Evolutionary conservation across 73 alveolate species (phyloP).

Genomic region (Paramecium biaurelia): DNA sequence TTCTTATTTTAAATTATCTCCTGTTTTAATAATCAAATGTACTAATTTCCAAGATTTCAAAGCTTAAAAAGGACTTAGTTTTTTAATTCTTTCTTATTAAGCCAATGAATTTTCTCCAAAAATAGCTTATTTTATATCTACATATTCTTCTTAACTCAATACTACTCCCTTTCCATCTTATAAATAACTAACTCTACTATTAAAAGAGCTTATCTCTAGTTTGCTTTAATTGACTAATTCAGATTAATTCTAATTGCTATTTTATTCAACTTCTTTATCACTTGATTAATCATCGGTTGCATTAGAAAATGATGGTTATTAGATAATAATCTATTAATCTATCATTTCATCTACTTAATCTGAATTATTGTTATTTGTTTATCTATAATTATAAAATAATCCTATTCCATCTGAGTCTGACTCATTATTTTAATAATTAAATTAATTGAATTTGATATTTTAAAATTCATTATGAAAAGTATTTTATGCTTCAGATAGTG

Average conservation of each 20-base stretch:
- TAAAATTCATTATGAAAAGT: neutral
- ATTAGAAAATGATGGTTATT: slow-evolving; percentile 46
- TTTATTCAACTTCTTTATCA: neutral
- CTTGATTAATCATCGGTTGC: slow-evolving; percentile 39
- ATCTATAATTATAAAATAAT: neutral
- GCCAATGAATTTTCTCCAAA: slow-evolving; percentile 46
- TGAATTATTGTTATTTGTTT: neutral
- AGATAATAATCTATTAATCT: neutral
- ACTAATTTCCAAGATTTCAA: slow-evolving; percentile 55
- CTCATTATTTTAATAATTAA: neutral
- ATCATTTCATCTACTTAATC: neutral
- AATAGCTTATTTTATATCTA: slow-evolving; percentile 5
- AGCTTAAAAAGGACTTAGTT: neutral
- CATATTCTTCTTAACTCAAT: neutral
- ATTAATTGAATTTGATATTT: neutral
- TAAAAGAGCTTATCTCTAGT: neutral
- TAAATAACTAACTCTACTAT: neutral
- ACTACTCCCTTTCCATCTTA: neutral
- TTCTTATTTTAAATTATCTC: slow-evolving; percentile 74
- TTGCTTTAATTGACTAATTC: neutral
- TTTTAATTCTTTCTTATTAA: slow-evolving; percentile 35
- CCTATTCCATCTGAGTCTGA: neutral
- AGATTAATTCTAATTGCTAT: neutral
- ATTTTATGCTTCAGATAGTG: neutral
- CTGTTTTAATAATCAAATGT: slow-evolving; percentile 57